Evolutionary conservation across 2,329 filamentous ascomycete genomes (phyloP).

Genomic region (Fusarium pseudonygamai): DNA sequence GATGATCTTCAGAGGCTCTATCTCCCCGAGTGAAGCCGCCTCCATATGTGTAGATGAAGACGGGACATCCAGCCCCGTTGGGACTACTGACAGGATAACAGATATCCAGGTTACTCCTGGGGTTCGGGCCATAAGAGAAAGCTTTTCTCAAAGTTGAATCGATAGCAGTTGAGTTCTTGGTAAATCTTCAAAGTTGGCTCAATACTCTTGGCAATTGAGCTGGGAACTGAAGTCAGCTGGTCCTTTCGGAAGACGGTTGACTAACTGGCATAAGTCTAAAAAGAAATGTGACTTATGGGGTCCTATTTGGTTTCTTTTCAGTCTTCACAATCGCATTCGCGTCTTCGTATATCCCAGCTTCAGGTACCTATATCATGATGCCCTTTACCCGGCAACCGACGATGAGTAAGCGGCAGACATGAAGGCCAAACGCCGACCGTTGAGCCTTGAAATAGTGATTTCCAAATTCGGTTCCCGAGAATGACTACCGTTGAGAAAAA

Average conservation of each 20-base stretch:
- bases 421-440: background rate
- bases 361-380: background rate
- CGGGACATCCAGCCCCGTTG: background rate
- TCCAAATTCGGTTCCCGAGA: background rate
- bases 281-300: background rate
- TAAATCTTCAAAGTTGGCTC: background rate
- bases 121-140: background rate
- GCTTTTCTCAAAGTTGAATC: background rate
- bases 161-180: background rate
- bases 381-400: background rate
- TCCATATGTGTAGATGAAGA: background rate
- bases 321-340: background rate
- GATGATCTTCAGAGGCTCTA: background rate
- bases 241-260: background rate
- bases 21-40: background rate
- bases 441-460: background rate
- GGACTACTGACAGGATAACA: background rate
- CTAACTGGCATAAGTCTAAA: background rate
- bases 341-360: background rate
- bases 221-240: background rate
- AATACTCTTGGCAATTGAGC: background rate
- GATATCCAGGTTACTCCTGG: background rate
- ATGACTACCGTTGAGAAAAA: background rate
- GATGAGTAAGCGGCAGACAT: background rate
- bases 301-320: no score